These are phyloP conservation scores for Hibiscus trionum DNA, from an alignment of 345 rosid species.

Conservation along the genomic window DNA sequence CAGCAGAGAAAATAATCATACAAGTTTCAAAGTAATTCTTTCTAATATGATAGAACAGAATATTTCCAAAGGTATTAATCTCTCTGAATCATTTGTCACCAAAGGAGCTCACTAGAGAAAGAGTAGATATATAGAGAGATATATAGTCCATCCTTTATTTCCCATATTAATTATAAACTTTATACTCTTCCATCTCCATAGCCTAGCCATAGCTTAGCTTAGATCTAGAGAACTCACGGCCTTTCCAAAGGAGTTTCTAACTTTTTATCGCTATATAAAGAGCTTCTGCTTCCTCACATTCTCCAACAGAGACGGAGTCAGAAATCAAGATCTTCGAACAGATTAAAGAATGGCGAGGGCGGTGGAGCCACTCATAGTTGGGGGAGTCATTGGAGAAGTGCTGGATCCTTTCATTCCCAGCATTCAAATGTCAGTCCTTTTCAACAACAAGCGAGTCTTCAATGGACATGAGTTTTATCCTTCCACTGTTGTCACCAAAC, in stretches of 20 bases:
- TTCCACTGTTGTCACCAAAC: conserved; percentile 21
- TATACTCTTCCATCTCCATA: conserved; percentile 2
- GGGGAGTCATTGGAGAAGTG: conserved; percentile 36
- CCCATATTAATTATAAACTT: not conserved
- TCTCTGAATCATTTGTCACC: not conserved
- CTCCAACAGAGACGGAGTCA: not conserved
- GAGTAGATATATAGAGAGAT: too few species aligned
- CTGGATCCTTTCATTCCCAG: conserved; percentile 27
- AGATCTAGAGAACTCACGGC: not conserved
- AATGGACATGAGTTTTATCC: conserved; percentile 36
- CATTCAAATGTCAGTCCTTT: conserved; percentile 21
- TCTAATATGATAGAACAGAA: conserved; percentile 4
- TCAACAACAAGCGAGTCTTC: conserved; percentile 23
- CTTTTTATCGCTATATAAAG: not conserved
- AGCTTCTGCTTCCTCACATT: not conserved
- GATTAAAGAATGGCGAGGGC: not conserved
- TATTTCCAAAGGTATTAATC: not conserved
- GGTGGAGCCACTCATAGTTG: conserved; percentile 24
- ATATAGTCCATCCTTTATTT: not conserved
- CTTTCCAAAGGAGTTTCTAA: not conserved
- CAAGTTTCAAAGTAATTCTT: not conserved
- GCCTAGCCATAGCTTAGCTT: not conserved
- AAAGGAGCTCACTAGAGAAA: too few species aligned
- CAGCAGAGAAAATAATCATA: not conserved
- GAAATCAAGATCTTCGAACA: not conserved